Percentiles rank a stretch among this genome's conserved stretches.
Evolutionary conservation across 768 basidiomycete species (phyloP).

Genomic region (Scleroderma bovista): DNA sequence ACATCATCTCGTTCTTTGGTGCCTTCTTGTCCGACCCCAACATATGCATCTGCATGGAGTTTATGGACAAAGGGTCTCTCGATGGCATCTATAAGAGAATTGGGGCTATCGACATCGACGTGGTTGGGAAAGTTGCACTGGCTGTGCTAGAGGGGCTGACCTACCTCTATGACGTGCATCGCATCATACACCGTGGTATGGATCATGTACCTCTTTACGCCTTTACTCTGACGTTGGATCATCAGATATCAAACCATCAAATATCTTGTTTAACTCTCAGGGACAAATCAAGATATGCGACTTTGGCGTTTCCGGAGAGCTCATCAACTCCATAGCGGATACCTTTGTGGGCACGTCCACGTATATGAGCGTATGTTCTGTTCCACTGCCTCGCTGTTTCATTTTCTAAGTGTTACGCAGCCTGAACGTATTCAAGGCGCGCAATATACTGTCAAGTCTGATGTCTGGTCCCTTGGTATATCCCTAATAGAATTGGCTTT

Average conservation of each 20-base stretch:
- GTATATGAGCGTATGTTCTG: slow-evolving; percentile 89
- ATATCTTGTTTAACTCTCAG: slow-evolving; percentile 89
- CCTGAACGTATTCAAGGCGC: slow-evolving; percentile 99
- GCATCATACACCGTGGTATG: slow-evolving; percentile 97
- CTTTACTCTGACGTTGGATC: slow-evolving; percentile 12
- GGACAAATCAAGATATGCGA: slow-evolving; percentile 99
- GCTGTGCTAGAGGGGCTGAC: slow-evolving; percentile 93
- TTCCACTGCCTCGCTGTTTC: slow-evolving; percentile 7
- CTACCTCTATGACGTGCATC: slow-evolving; percentile 95
- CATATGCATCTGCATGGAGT: slow-evolving; percentile 99
- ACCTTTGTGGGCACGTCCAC: slow-evolving; percentile 99
- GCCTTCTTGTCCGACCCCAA: slow-evolving; percentile 97
- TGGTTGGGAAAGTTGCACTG: slow-evolving; percentile 91
- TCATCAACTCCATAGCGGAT: slow-evolving; percentile 98
- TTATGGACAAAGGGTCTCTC: slow-evolving; percentile 87
- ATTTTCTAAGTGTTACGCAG: slow-evolving; percentile 39
- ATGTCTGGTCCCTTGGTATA: slow-evolving; percentile 98
- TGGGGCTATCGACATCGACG: slow-evolving; percentile 87
- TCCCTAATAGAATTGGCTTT: slow-evolving; percentile 95
- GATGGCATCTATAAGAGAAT: slow-evolving; percentile 96
- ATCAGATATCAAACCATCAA: slow-evolving; percentile 97
- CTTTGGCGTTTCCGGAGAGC: slow-evolving; percentile 97
- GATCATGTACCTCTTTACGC: slow-evolving; percentile 5
- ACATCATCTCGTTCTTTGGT: slow-evolving; percentile 96
- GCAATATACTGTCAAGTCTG: slow-evolving; percentile 97